Conservation (phyloP, 2,329 filamentous ascomycete species). For the Calonectria naviculata region DNA sequence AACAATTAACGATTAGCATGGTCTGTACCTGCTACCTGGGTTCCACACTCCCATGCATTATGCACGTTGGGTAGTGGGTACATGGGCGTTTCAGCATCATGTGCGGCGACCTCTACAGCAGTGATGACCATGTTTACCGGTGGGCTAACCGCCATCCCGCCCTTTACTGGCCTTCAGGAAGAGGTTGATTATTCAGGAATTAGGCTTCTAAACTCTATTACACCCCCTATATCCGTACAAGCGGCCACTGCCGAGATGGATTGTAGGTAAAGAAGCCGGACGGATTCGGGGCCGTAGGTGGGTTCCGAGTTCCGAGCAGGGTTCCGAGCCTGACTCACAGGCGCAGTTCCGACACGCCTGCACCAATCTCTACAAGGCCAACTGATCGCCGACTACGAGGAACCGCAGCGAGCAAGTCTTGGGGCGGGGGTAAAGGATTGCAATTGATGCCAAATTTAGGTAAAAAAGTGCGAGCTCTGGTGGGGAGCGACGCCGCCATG, state of each 20-base stretch:
- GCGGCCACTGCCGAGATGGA: neutral
- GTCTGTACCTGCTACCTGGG: neutral
- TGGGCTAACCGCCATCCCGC: neutral
- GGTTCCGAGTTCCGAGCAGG: neutral
- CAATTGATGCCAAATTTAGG: neutral
- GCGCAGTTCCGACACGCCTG: neutral
- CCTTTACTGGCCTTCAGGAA: neutral
- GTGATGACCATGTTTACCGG: neutral
- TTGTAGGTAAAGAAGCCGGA: neutral
- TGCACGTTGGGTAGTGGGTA: neutral
- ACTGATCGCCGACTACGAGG: neutral
- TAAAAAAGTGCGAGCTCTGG: neutral
- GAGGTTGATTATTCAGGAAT: neutral
- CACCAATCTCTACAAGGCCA: no score
- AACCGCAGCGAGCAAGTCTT: neutral
- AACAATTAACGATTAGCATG: neutral
- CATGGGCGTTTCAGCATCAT: neutral
- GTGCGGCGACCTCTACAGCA: neutral
- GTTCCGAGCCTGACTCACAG: neutral
- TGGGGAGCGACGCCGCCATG: neutral
- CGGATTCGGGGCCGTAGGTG: neutral
- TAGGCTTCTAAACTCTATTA: neutral
- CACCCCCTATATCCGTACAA: neutral
- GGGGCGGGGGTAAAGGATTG: neutral
- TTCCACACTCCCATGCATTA: neutral